phyloP scores from a whole-genome alignment of 768 basidiomycete species.

The Kockovaella imperatae region DNA sequence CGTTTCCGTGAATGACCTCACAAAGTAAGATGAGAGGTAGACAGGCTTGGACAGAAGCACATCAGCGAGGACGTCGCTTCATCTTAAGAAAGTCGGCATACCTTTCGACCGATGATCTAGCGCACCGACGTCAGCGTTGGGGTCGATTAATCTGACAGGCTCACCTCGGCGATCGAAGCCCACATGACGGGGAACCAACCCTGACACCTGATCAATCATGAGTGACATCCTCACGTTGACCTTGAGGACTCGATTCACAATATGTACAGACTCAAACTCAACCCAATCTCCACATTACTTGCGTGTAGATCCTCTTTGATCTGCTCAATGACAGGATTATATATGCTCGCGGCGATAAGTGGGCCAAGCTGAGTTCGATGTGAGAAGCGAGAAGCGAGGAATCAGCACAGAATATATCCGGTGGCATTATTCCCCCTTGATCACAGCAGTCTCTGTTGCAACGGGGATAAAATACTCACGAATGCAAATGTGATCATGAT shows the following conservation, averaged over 20 bases:
- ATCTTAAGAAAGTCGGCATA: constrained; percentile 4
- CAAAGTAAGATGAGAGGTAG: constrained; percentile 42
- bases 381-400: background rate
- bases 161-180: constrained; percentile 35
- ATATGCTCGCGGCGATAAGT: constrained; percentile 42
- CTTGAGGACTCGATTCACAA: constrained; percentile 20
- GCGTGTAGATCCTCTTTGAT: constrained; percentile 37
- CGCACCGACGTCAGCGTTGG: background rate
- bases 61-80: background rate
- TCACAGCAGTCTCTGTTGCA: no score
- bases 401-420: no score
- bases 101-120: constrained; percentile 35
- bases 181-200: constrained; percentile 35
- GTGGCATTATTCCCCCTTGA: no score
- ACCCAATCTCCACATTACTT: constrained; percentile 38
- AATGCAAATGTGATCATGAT: constrained; percentile 24
- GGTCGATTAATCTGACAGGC: constrained; percentile 11
- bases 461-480: constrained; percentile 15
- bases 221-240: background rate
- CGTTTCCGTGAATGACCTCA: constrained; percentile 9
- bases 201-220: constrained; percentile 18
- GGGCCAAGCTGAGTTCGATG: constrained; percentile 43
- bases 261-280: constrained; percentile 44
- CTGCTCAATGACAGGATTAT: constrained; percentile 45
- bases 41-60: constrained; percentile 9